Evolutionary conservation across 148 eudicot genomes (phyloP).

Genomic region (Chenopodium quinoa): DNA sequence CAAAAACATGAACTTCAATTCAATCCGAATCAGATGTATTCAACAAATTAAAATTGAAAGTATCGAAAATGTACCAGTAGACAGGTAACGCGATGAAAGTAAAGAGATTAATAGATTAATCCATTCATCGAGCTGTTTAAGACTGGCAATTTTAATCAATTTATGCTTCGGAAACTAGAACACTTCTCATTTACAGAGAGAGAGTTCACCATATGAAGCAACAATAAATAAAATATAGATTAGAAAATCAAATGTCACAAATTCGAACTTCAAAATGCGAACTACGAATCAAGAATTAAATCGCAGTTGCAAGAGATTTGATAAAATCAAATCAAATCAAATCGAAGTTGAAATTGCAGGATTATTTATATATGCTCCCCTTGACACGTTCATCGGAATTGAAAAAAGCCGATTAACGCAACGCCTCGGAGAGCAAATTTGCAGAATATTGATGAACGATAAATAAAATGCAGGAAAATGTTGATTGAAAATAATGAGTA

Average conservation of each 20-base stretch:
- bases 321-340: not conserved
- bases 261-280: slow-evolving; percentile 5
- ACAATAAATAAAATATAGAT: not conserved
- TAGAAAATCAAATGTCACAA: not conserved
- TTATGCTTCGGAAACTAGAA: slow-evolving; percentile 42
- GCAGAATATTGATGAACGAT: not conserved
- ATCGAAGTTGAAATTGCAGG: not conserved
- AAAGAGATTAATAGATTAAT: not conserved
- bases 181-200: slow-evolving; percentile 19
- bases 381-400: slow-evolving; percentile 37
- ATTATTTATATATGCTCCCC: slow-evolving; percentile 30
- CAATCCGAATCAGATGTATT: too few relatives aligned
- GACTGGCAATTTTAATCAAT: slow-evolving; percentile 24
- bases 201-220: slow-evolving; percentile 39
- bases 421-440: slow-evolving; percentile 39
- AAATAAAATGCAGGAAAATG: not conserved
- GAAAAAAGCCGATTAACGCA: slow-evolving; percentile 29
- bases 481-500: not conserved
- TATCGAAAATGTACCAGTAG: slow-evolving; percentile 33
- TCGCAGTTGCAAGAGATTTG: not conserved
- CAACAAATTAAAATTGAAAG: not conserved
- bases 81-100: slow-evolving; percentile 41
- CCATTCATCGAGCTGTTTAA: slow-evolving; percentile 41
- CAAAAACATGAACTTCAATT: too few relatives aligned
- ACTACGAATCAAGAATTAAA: not conserved